Evolutionary conservation across 1,284 basidiomycete genomes (phyloP), one percentile per base, ranked within the genome.

Genomic region (Apiotrichum brassicae): DNA sequence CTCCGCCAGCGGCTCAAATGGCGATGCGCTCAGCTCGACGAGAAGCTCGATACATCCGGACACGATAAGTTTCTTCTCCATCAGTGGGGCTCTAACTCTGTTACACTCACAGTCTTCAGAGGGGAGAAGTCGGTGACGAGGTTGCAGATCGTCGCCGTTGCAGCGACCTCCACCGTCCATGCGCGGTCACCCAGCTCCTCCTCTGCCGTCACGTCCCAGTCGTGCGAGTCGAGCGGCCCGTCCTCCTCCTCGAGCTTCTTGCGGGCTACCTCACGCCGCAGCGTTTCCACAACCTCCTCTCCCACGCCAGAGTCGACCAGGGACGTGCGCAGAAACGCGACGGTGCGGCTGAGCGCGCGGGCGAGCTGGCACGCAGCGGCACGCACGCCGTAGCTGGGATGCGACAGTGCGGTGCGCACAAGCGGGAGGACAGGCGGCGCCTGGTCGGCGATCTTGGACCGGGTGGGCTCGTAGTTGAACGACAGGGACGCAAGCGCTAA

Each of bases 71-170:
- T 74, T 76, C 82, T 83, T 16, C 46, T 39, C n/a, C n/a, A 24
- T 25, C 8, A n/a, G 25, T n/a, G 5, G 12, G 16, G 16, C 8
- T 9, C 14, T 2, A 2, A 20, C 12, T 4, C 40, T 22, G 19
- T 30, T n/a, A 76, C 83, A n/a, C n/a, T 61, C 56, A 86, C 86
- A 48, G 76, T 70, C 52, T 82, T 77, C 58, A 93, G 68, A 6
- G 91, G 90, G 14, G 87, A 90, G 66, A 88, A 91, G 51, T 92
- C 86, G 48, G 83, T 84, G 4, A 93, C 79, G 25, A 93, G 76
- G 66, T 94, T 95, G 66, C 86, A 89, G 4, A 93, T 78, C 1
- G 83, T 84, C 1, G 82, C 79, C 0, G 87, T 74, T 0, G 87
- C 86, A 1, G 85, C 85, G 32, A 79, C 78, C 41, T 82, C 78